Percentiles rank a stretch among this genome's conserved stretches.
phyloP scores from a whole-genome alignment of 345 rosid genomes.

The Populus davidiana region DNA sequence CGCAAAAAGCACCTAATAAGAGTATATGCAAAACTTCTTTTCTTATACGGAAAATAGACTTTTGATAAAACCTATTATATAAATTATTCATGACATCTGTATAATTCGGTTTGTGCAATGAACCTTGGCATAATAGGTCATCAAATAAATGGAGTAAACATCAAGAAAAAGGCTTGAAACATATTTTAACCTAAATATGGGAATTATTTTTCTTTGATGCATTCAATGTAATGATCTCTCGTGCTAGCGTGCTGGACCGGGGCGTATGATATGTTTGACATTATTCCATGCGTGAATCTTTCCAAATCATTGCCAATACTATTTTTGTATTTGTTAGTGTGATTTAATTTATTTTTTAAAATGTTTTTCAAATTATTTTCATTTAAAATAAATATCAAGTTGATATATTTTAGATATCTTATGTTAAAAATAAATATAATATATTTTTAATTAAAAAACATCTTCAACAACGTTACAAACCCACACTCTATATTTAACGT shows the following conservation, averaged over 20 bases:
- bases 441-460: too few relatives aligned
- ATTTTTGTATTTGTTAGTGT: too few relatives aligned
- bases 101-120: constrained; percentile 1
- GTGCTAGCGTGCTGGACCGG: constrained; percentile 2
- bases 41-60: not conserved
- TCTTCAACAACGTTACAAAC: too few relatives aligned
- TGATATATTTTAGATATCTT: too few relatives aligned
- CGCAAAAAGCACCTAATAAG: not conserved
- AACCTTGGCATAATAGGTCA: constrained; percentile 3
- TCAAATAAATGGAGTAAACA: not conserved
- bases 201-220: not conserved
- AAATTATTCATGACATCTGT: not conserved
- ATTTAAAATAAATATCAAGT: too few relatives aligned
- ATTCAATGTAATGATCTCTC: not conserved
- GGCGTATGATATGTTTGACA: not conserved
- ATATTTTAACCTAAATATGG: not conserved
- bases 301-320: not conserved
- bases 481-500: too few relatives aligned
- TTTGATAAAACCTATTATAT: not conserved
- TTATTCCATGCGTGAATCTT: not conserved
- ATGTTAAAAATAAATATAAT: too few relatives aligned
- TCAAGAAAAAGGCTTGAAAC: constrained; percentile 1
- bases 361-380: too few relatives aligned
- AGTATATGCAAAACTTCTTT: not conserved
- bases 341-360: too few relatives aligned